Evolutionary conservation across 768 basidiomycete genomes (phyloP).

Genomic region (Collybia mongolica): DNA sequence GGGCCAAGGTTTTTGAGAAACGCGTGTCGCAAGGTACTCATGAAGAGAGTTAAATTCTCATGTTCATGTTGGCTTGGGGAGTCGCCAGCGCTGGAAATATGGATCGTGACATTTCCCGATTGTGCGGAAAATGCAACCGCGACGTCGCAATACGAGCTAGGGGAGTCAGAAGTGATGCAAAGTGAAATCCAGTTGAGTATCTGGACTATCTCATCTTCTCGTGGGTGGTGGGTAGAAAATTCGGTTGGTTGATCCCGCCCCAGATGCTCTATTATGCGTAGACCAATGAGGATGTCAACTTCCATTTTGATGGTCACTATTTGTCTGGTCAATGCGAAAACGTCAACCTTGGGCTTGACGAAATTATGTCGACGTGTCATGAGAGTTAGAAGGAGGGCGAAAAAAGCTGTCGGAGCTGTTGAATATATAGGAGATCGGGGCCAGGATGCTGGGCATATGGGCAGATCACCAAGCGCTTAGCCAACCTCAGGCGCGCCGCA

Average conservation of each 20-base stretch:
- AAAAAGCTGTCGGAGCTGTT: no score
- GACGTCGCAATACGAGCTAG: slow-evolving; percentile 6
- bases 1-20: slow-evolving; percentile 3
- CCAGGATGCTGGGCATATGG: no score
- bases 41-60: slow-evolving; percentile 6
- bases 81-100: slow-evolving; percentile 8
- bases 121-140: slow-evolving; percentile 11
- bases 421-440: no score
- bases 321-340: no score
- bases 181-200: slow-evolving; percentile 15
- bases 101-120: slow-evolving; percentile 4
- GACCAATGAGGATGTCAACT: slow-evolving; percentile 12
- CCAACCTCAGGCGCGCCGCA: no score
- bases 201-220: slow-evolving; percentile 5
- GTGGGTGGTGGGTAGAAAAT: slow-evolving; percentile 1
- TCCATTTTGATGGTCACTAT: neutral
- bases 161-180: slow-evolving; percentile 5
- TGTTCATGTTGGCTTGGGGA: slow-evolving; percentile 7
- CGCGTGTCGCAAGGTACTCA: slow-evolving; percentile 6
- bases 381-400: no score
- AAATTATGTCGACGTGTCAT: no score
- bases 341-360: no score
- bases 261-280: slow-evolving; percentile 13
- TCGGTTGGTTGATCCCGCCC: slow-evolving; percentile 6
- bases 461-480: no score